phyloP scores from a whole-genome alignment of 225 moss, liverwort and hornwort species.

The Lunularia cruciata region DNA sequence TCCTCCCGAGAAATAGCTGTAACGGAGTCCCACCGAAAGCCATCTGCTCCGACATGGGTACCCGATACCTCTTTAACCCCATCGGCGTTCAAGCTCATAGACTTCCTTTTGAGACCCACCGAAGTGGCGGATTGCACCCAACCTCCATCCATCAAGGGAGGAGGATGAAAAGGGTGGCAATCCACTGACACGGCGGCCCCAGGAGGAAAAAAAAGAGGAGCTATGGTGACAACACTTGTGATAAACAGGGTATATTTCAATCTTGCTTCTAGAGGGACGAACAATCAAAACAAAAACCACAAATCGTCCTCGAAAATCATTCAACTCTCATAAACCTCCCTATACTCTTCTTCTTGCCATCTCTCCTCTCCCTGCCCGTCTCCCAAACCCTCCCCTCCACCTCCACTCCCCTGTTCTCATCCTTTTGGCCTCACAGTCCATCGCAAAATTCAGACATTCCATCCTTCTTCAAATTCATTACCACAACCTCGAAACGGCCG shows the following conservation, averaged over 20 bases:
- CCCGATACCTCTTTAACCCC: slow-evolving; percentile 40
- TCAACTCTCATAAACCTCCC: not conserved
- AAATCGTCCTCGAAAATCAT: not conserved
- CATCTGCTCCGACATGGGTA: slow-evolving; percentile 25
- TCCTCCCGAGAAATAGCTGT: slow-evolving; percentile 53
- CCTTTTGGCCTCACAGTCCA: slow-evolving; percentile 17
- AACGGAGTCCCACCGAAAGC: slow-evolving; percentile 48
- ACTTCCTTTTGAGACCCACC: slow-evolving; percentile 85
- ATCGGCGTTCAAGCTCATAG: slow-evolving; percentile 96
- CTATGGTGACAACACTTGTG: slow-evolving; percentile 47
- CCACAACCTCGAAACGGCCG: slow-evolving; percentile 16
- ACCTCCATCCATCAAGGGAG: slow-evolving; percentile 51
- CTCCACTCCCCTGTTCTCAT: slow-evolving; percentile 25
- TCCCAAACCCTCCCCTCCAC: slow-evolving; percentile 22
- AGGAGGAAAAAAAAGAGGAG: slow-evolving; percentile 46
- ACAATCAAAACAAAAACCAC: not conserved
- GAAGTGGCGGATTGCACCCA: slow-evolving; percentile 52
- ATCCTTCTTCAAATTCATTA: slow-evolving; percentile 21
- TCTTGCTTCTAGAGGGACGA: slow-evolving; percentile 7
- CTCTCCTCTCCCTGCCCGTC: slow-evolving; percentile 14
- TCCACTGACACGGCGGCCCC: slow-evolving; percentile 56
- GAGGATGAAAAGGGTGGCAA: slow-evolving; percentile 52
- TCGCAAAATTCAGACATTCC: not conserved
- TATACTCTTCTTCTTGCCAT: slow-evolving; percentile 20
- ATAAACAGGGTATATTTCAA: slow-evolving; percentile 1